phyloP scores from a whole-genome alignment of 345 rosid genomes.

The Gossypium longicalyx region DNA sequence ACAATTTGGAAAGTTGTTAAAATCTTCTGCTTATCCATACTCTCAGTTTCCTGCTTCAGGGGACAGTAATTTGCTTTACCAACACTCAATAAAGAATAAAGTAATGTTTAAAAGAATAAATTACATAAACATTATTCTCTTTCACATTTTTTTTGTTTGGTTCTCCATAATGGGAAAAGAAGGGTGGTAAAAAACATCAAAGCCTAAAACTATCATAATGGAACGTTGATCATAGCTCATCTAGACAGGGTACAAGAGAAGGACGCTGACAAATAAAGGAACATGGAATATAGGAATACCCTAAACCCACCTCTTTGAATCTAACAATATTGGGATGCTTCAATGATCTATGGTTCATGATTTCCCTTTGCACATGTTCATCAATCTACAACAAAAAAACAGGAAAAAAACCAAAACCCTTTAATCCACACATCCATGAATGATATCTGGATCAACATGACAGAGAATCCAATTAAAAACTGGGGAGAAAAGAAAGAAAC shows the following conservation, averaged over 20 bases:
- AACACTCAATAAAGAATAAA: not conserved
- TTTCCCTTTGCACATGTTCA: slow-evolving; percentile 70
- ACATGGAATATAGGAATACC: not conserved
- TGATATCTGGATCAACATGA: not conserved
- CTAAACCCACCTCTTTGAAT: slow-evolving; percentile 50
- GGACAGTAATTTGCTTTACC: slow-evolving; percentile 2
- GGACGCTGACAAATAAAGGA: not conserved
- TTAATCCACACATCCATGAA: not conserved
- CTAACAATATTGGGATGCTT: slow-evolving; percentile 67
- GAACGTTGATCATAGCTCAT: not conserved
- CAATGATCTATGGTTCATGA: slow-evolving; percentile 70
- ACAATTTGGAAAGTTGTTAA: not conserved
- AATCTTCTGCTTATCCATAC: not conserved
- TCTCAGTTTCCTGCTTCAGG: not conserved
- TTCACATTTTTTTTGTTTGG: not conserved
- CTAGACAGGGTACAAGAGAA: not conserved
- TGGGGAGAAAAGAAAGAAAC: not conserved
- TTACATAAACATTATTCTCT: not conserved
- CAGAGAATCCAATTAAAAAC: not conserved
- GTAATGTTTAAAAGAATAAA: not conserved
- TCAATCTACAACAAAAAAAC: slow-evolving; percentile 41
- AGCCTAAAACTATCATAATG: not conserved
- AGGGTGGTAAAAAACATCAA: not conserved
- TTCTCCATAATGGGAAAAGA: not conserved
- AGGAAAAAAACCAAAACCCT: not conserved